These are phyloP conservation scores for Luffa aegyptiaca DNA, from an alignment of 306 rosid species.

Conservation along the genomic window DNA sequence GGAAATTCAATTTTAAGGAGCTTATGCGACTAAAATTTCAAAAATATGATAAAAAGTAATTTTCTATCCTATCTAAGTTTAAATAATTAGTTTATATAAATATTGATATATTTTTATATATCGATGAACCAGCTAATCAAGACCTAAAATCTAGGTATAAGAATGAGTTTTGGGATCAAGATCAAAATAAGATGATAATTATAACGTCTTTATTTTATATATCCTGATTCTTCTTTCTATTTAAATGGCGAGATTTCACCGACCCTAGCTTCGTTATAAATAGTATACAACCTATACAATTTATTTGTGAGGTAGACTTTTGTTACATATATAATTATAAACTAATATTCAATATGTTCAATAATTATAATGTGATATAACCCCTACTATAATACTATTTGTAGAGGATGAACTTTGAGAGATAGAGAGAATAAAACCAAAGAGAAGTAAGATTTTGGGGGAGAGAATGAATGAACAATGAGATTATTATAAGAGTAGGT, in stretches of 20 bases:
- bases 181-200: too few species aligned
- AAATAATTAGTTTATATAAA: too few species aligned
- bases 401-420: background rate
- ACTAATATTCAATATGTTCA: background rate
- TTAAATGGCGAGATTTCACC: background rate
- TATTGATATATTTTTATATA: background rate
- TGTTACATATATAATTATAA: background rate
- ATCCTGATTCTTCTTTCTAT: background rate
- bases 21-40: background rate
- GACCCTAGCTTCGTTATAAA: background rate
- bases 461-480: background rate
- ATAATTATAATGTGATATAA: background rate
- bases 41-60: too few species aligned
- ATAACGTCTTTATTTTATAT: too few species aligned
- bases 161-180: background rate
- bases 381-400: background rate
- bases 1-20: background rate
- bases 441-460: background rate
- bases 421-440: background rate
- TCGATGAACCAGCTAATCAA: background rate
- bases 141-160: background rate
- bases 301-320: background rate
- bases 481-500: conserved; percentile 1
- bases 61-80: background rate
- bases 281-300: background rate